Evolutionary conservation across 2,329 filamentous ascomycete genomes (phyloP).

Genomic region (Aphanoascus verrucosus): DNA sequence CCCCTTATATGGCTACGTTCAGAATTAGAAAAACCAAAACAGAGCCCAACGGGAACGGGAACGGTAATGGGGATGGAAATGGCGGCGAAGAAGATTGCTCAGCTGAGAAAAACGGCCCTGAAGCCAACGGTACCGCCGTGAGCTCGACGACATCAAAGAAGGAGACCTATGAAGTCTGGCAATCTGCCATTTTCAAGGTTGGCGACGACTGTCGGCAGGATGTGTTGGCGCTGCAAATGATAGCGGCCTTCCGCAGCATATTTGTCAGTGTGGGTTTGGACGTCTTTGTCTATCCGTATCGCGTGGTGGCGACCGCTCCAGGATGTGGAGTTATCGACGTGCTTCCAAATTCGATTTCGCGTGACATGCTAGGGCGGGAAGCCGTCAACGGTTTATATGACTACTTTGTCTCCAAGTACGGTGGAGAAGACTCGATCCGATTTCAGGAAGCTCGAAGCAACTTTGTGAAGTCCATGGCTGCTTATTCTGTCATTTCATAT

Average conservation of each 20-base stretch:
- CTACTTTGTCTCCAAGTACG: constrained; percentile 96
- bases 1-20: constrained; percentile 98
- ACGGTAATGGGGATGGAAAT: constrained; percentile 41
- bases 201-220: constrained; percentile 98
- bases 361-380: constrained; percentile 96
- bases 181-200: constrained; percentile 99
- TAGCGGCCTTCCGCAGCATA: constrained; percentile 91
- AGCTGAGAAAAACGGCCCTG: neutral
- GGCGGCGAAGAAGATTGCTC: constrained; percentile 15
- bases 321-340: constrained; percentile 98
- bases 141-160: neutral
- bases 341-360: constrained; percentile 90
- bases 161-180: constrained; percentile 81
- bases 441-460: constrained; percentile 94
- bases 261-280: constrained; percentile 92
- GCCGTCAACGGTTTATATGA: constrained; percentile 97
- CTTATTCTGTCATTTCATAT: constrained; percentile 94
- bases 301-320: constrained; percentile 91
- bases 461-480: constrained; percentile 98
- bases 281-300: constrained; percentile 93
- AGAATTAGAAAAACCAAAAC: constrained; percentile 71
- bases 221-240: constrained; percentile 92
- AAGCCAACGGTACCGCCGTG: neutral
- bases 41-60: constrained; percentile 34
- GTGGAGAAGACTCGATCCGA: constrained; percentile 83